Evolutionary conservation across 2,329 filamentous ascomycete genomes (phyloP).

Genomic region (Colletotrichum brevisporum): DNA sequence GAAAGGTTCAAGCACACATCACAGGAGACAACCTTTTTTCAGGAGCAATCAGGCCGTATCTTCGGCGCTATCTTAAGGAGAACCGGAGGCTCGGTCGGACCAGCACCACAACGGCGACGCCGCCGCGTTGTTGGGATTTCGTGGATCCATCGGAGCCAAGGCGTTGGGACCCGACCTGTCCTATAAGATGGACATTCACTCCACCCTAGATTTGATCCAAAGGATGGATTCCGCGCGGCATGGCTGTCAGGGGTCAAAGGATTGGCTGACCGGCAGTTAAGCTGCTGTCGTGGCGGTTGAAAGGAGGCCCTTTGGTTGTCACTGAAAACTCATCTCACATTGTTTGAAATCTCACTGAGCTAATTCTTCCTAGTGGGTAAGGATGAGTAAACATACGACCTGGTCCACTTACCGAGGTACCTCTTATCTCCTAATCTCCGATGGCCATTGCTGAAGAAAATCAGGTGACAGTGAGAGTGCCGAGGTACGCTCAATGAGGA

Average conservation of each 20-base stretch:
- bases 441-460: background rate
- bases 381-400: conserved; percentile 14
- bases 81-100: background rate
- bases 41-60: conserved; percentile 2
- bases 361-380: background rate
- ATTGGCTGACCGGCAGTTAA: background rate
- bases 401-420: conserved; percentile 21
- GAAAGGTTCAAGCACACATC: background rate
- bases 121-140: conserved; percentile 23
- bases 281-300: background rate
- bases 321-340: background rate
- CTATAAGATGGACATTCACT: background rate
- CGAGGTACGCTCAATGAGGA: background rate
- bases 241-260: background rate
- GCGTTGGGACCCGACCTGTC: conserved; percentile 13
- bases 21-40: background rate
- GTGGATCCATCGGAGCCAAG: background rate
- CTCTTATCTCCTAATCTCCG: background rate
- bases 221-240: background rate
- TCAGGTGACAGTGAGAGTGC: conserved; percentile 13
- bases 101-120: background rate
- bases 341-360: background rate
- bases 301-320: background rate
- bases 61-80: conserved; percentile 13
- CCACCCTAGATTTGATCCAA: background rate